Evolutionary conservation across 176 grass and related monocot genomes (phyloP), one percentile per base, ranked within the genome.

Genomic region (Aegilops bicornis): DNA sequence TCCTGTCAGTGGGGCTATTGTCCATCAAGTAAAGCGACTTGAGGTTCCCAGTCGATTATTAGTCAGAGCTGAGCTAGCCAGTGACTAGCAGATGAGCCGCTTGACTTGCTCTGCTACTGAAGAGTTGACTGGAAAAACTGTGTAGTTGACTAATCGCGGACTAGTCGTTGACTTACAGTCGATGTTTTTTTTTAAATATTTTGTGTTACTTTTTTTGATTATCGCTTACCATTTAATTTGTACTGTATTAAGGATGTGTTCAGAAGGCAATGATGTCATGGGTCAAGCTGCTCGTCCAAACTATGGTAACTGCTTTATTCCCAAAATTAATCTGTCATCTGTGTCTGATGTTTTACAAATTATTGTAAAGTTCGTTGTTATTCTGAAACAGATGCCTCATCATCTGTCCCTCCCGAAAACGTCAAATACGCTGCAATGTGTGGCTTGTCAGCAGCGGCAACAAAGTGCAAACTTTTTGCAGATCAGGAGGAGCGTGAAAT

Each of bases 401-500:
- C 84, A 69, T 64, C 88, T 23, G 58, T 94, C 60, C 73, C 87
- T 73, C 78, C 37, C 19, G 94, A 94, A 91, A 85, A 79, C 36
- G 83, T 99, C 10, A 94, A 90, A 90, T 82, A 91, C 66, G 97
- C 94, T 74, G 90, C 97, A 85, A 88, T 84, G 47, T 91, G 94
- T 91, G 94, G 97, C 79, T 85, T 96, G 69, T 92, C 97, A 60
- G 94, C 94, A 65, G 97, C 97, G 4, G 90, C 94, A 40, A 87
- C 87, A 73, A 99, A 97, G 79, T 93, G 88, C 81, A 99, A 99
- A 89, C 89, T 96, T 82, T 99, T 99, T 93, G 94, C 92, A 0
- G 97, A 99, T 78, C 94, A 99, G 85, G 97, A 99, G 82, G 94
- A 99, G 85, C 92, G 94, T 79, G 97, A 99, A 94, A 94, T 99